These are phyloP conservation scores for Tolypocladium ovalisporum DNA, from an alignment of 2,329 filamentous ascomycete species.

Conservation along the genomic window DNA sequence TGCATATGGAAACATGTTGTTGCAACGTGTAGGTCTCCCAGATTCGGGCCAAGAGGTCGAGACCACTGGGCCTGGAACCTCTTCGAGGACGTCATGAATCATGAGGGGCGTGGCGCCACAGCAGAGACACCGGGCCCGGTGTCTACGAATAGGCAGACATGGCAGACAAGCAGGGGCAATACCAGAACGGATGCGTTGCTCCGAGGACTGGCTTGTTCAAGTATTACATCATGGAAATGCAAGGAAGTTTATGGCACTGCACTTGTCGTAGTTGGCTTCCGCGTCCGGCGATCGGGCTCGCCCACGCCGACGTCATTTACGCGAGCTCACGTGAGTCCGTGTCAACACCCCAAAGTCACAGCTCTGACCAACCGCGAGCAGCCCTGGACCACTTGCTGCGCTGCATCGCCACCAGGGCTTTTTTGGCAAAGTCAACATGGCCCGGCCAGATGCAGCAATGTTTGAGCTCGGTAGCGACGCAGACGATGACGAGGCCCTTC, in stretches of 20 bases:
- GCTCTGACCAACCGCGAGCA: no score
- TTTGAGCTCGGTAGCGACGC: constrained; percentile 18
- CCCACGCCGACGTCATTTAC: constrained; percentile 1
- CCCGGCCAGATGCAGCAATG: constrained; percentile 2
- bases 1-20: no score
- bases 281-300: no score
- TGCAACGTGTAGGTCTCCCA: no score
- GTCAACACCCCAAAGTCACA: constrained; percentile 2
- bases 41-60: no score
- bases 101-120: constrained; percentile 1
- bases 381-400: background rate
- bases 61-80: background rate
- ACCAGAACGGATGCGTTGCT: no score
- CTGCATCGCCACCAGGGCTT: background rate
- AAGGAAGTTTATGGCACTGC: background rate
- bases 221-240: background rate
- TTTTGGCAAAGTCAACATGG: background rate
- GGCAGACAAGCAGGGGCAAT: no score
- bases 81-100: constrained; percentile 9
- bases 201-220: background rate
- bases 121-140: background rate
- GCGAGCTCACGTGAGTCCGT: constrained; percentile 16
- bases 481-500: constrained; percentile 49
- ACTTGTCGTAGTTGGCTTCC: background rate
- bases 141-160: no score